These are phyloP conservation scores for Amauroascus niger DNA, from an alignment of 2,329 filamentous ascomycete species.

Conservation along the genomic window DNA sequence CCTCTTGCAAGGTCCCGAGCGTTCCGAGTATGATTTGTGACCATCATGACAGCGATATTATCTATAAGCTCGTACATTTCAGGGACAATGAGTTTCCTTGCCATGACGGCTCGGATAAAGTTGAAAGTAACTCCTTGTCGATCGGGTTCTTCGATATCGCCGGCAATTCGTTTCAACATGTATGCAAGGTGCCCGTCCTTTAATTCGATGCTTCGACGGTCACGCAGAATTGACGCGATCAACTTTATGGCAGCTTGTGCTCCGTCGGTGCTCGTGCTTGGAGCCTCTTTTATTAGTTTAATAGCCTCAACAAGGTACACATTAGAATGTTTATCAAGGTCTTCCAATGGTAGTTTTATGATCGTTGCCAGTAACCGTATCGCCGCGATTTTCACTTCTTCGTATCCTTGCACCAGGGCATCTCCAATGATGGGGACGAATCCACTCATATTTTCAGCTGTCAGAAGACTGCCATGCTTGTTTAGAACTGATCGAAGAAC, in stretches of 20 bases:
- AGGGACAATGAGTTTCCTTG: slow-evolving; percentile 73
- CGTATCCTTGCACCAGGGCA: slow-evolving; percentile 69
- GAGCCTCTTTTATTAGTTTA: slow-evolving; percentile 65
- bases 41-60: slow-evolving; percentile 82
- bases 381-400: slow-evolving; percentile 84
- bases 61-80: slow-evolving; percentile 87
- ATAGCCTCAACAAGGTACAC: slow-evolving; percentile 80
- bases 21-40: slow-evolving; percentile 84
- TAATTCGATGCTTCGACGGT: slow-evolving; percentile 63
- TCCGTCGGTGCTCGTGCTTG: slow-evolving; percentile 70
- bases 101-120: slow-evolving; percentile 79
- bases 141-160: slow-evolving; percentile 85
- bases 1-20: slow-evolving; percentile 80
- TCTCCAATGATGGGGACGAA: slow-evolving; percentile 88
- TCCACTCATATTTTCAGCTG: slow-evolving; percentile 65
- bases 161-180: slow-evolving; percentile 68
- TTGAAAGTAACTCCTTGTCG: slow-evolving; percentile 90
- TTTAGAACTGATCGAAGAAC: slow-evolving; percentile 75
- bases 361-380: slow-evolving; percentile 78
- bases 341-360: slow-evolving; percentile 67
- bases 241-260: slow-evolving; percentile 84
- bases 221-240: slow-evolving; percentile 71
- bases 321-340: slow-evolving; percentile 59
- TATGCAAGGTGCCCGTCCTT: slow-evolving; percentile 75
- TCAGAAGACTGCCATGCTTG: slow-evolving; percentile 74